Conservation (phyloP, 2,329 filamentous ascomycete species). For the Thelonectria rubi region DNA sequence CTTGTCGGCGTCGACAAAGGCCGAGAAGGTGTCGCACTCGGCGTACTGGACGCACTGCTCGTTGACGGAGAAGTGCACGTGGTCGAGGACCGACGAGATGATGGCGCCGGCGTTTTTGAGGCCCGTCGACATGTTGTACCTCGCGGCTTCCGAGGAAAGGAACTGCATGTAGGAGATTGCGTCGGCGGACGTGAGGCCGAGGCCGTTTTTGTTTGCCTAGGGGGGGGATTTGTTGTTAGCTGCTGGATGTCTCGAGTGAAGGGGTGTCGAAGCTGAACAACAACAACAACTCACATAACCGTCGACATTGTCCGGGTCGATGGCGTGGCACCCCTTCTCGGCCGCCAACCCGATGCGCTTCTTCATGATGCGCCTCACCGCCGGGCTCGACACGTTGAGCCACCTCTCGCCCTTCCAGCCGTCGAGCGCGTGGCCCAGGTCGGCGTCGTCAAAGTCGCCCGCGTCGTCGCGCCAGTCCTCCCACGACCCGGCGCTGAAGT, state of each 20-base stretch:
- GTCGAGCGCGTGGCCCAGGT: conserved; percentile 66
- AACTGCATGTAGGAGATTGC: conserved; percentile 68
- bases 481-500: conserved; percentile 77
- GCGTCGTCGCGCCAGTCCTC: conserved; percentile 71
- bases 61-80: conserved; percentile 73
- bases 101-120: conserved; percentile 75
- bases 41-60: conserved; percentile 71
- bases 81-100: conserved; percentile 56
- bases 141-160: conserved; percentile 63
- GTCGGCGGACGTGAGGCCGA: conserved; percentile 65
- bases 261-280: neutral
- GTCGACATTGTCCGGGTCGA: conserved; percentile 78
- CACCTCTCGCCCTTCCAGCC: conserved; percentile 75
- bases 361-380: conserved; percentile 72
- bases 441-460: conserved; percentile 59
- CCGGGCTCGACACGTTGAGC: conserved; percentile 66
- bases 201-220: conserved; percentile 67
- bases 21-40: conserved; percentile 66
- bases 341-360: conserved; percentile 66
- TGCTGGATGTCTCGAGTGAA: conserved; percentile 2
- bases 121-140: conserved; percentile 67
- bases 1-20: conserved; percentile 68
- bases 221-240: neutral
- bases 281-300: conserved; percentile 67
- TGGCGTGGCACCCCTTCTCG: conserved; percentile 71